Conservation (phyloP, 2,329 filamentous ascomycete genomes). For the Fusarium sp. region DNA sequence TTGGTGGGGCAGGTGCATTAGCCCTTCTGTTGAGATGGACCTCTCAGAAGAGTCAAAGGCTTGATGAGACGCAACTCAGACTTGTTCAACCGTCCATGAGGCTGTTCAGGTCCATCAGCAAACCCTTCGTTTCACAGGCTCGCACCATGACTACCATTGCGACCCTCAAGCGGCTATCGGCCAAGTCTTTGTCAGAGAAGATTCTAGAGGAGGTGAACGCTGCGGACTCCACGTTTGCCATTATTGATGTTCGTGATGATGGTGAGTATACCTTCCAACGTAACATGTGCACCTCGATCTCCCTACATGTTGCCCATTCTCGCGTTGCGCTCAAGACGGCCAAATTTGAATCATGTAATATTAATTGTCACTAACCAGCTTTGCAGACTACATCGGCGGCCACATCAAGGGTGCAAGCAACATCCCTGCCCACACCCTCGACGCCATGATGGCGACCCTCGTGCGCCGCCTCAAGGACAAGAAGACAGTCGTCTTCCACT, state of each 20-base stretch:
- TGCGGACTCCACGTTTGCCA: conserved; percentile 67
- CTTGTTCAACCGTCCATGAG: conserved; percentile 25
- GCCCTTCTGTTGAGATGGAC: not conserved
- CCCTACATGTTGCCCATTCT: not conserved
- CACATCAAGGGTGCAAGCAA: conserved; percentile 85
- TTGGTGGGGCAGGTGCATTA: not conserved
- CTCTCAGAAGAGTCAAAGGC: not conserved
- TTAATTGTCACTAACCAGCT: not conserved
- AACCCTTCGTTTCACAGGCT: conserved; percentile 12
- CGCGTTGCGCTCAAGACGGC: not conserved
- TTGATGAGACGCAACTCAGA: conserved; percentile 13
- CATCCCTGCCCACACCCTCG: conserved; percentile 79
- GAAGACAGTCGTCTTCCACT: conserved; percentile 93
- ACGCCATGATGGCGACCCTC: conserved; percentile 84
- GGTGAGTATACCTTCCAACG: conserved; percentile 57
- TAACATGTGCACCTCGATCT: not conserved
- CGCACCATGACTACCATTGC: conserved; percentile 67
- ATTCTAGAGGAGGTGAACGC: conserved; percentile 65
- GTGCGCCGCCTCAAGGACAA: conserved; percentile 81
- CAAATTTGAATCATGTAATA: not conserved
- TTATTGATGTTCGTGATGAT: conserved; percentile 91
- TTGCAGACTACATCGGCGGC: conserved; percentile 85
- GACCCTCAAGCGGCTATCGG: conserved; percentile 74
- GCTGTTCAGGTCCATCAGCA: conserved; percentile 13
- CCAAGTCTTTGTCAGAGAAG: conserved; percentile 74